These are phyloP conservation scores for Diaporthe citri DNA, from an alignment of 2,329 filamentous ascomycete species.

Conservation along the genomic window DNA sequence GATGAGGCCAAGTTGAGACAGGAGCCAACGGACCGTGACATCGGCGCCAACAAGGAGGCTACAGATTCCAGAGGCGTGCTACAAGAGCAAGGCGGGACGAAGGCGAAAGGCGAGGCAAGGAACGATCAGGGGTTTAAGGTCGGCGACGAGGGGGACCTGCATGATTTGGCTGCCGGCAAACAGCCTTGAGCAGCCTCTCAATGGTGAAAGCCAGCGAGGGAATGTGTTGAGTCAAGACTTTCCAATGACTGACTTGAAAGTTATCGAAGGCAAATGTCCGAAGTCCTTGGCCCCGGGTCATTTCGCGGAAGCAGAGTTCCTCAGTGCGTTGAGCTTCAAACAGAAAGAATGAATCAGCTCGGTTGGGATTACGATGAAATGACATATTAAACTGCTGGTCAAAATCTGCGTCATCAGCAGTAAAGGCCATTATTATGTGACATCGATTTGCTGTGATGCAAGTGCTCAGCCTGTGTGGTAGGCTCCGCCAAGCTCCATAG, in stretches of 20 bases:
- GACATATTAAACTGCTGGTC: too few relatives aligned
- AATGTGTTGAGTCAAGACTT: background rate
- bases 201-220: background rate
- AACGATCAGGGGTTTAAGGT: slow-evolving; percentile 15
- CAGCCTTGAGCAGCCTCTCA: background rate
- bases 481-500: too few relatives aligned
- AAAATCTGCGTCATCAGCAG: too few relatives aligned
- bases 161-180: slow-evolving; percentile 3
- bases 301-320: background rate
- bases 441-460: background rate
- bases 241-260: background rate
- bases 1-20: slow-evolving; percentile 27
- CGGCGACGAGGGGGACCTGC: slow-evolving; percentile 18
- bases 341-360: background rate
- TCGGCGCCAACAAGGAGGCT: slow-evolving; percentile 28
- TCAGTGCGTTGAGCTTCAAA: background rate
- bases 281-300: background rate
- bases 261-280: background rate
- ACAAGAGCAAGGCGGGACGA: background rate
- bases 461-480: background rate
- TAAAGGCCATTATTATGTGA: background rate
- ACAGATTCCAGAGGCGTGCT: slow-evolving; percentile 5
- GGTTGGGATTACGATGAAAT: background rate
- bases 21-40: slow-evolving; percentile 31
- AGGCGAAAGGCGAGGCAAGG: background rate